Conservation (phyloP, 1,139 yeast species). For the Sugiyamaella xylanicola region DNA sequence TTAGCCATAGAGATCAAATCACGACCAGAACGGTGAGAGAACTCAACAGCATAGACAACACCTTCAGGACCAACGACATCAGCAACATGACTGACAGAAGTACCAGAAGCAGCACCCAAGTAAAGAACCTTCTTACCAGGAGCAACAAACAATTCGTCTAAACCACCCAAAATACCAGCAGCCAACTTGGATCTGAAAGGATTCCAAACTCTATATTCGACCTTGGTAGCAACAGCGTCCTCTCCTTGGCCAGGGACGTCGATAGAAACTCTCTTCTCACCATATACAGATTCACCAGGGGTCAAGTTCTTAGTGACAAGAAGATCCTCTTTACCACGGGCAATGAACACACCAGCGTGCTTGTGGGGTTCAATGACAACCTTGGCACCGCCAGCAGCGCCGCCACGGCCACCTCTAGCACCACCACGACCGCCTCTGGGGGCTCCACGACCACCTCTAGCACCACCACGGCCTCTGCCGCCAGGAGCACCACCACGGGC, state of each 20-base stretch:
- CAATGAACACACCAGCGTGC: conserved; percentile 94
- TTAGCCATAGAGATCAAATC: conserved; percentile 99
- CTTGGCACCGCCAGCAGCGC: conserved; percentile 86
- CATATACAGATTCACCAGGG: conserved; percentile 94
- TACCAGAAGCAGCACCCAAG: conserved; percentile 99
- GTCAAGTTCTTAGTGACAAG: conserved; percentile 95
- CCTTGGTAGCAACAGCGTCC: conserved; percentile 78
- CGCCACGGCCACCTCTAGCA: conserved; percentile 65
- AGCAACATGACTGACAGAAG: conserved; percentile 97
- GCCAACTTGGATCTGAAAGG: conserved; percentile 99
- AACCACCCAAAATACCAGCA: conserved; percentile 99
- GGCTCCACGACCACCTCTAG: conserved; percentile 43
- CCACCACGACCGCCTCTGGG: conserved; percentile 51
- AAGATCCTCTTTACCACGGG: conserved; percentile 99
- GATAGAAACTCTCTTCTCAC: conserved; percentile 92
- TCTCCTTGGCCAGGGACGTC: conserved; percentile 91
- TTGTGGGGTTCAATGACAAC: conserved; percentile 98
- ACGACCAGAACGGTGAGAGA: conserved; percentile 99
- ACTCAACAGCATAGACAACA: conserved; percentile 96
- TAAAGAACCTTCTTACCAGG: conserved; percentile 98
- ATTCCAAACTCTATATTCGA: conserved; percentile 99
- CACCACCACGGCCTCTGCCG: conserved; percentile 42
- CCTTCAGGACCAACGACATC: conserved; percentile 99
- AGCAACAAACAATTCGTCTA: conserved; percentile 93
- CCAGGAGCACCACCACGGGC: conserved; percentile 37